Evolutionary conservation across 225 moss, liverwort and hornwort genomes (phyloP), one percentile per base, ranked within the genome.

Genomic region (Polytrichum formosum): DNA sequence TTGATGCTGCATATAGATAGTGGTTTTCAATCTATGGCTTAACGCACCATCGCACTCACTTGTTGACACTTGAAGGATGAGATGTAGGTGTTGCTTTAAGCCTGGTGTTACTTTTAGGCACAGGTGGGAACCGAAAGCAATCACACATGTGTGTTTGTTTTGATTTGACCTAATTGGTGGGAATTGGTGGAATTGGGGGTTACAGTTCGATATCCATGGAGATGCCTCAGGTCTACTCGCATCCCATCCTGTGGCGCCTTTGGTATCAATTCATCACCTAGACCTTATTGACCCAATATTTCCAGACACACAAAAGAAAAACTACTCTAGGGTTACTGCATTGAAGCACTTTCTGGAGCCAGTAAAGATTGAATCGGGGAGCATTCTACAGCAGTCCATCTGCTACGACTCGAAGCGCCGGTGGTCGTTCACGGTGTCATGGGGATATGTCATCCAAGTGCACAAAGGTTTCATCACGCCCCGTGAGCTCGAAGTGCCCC

Each of bases 381-480:
- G 86, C 30, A 54, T 86, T 21, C 58, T 80, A 0, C 86, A 86
- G 18, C 86, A 86, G 55, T 86, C 86, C 54, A 83, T 86, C 67
- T 86, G 86, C 75, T 86, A 83, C 55, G 75, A 75, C 7, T 60
- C 53, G 30, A 65, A 27, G 30, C 80, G 77, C 0, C 67, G 70
- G 46, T 86, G 86, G 86, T 86, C 86, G 6, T 70, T 83, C 22
- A 73, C 82, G 0, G 74, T 86, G 18, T 82, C 86, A 0, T 86
- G 86, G 86, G 86, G 80, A 53, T 86, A 86, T 20, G 77, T 78
- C n/a, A 80, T 86, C 21, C 80, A 83, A 53, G 86, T 83, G 58
- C 75, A 86, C 65, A 80, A 75, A 70, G 86, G 80, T 5, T 86
- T 86, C 16, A 73, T 83, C 7, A 80, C 77, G 55, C 86, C 86